These are phyloP conservation scores for Nakazawaea siamensis DNA, from an alignment of 805 yeast species.

Conservation along the genomic window DNA sequence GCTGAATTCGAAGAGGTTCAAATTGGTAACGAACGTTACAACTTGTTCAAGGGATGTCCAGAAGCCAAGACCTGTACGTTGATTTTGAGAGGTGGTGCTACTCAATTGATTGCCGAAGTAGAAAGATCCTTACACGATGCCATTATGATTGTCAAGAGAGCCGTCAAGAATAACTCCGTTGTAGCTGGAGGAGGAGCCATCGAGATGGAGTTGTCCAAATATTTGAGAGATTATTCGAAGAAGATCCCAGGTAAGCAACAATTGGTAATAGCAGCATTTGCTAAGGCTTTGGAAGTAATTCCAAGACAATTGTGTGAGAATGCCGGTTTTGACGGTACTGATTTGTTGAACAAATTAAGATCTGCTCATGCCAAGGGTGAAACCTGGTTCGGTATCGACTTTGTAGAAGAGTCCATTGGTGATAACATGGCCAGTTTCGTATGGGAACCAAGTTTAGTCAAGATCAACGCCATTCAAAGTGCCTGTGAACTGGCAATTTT, in stretches of 20 bases:
- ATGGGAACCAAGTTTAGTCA: slow-evolving; percentile 97
- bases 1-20: slow-evolving; percentile 84
- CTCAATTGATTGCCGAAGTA: slow-evolving; percentile 96
- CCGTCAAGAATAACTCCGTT: slow-evolving; percentile 74
- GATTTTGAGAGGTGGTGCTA: slow-evolving; percentile 95
- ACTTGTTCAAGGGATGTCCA: slow-evolving; percentile 88
- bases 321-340: slow-evolving; percentile 99
- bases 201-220: slow-evolving; percentile 92
- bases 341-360: slow-evolving; percentile 80
- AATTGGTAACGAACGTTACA: slow-evolving; percentile 93
- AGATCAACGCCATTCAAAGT: slow-evolving; percentile 85
- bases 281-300: slow-evolving; percentile 88
- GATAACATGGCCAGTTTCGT: slow-evolving; percentile 81
- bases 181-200: slow-evolving; percentile 99
- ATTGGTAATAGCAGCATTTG: slow-evolving; percentile 83
- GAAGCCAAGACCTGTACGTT: slow-evolving; percentile 89
- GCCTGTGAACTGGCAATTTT: slow-evolving; percentile 97
- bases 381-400: slow-evolving; percentile 87
- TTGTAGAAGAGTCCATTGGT: slow-evolving; percentile 72
- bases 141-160: slow-evolving; percentile 95
- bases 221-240: slow-evolving; percentile 78
- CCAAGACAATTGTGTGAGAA: slow-evolving; percentile 98
- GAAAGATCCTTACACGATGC: slow-evolving; percentile 98
- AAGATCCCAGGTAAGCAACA: slow-evolving; percentile 95
- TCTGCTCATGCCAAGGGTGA: slow-evolving; percentile 94